Base-by-base conservation (phyloP, 2,329 filamentous ascomycete genomes). In the Colletotrichum somersetense region DNA sequence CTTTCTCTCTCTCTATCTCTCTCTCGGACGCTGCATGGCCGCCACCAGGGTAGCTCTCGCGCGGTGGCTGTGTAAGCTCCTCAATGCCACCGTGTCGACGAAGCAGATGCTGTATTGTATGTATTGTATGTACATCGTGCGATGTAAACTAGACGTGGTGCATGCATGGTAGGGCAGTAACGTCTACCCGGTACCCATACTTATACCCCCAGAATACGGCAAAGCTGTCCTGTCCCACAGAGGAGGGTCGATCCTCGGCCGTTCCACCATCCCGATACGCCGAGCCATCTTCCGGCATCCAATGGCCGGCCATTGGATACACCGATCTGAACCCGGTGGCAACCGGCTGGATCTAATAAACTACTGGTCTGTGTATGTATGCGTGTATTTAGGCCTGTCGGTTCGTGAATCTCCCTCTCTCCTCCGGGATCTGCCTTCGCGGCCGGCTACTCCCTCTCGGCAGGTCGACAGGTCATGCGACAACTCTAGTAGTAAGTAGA, bases 31-130 rank as follows among this genome's bases (percentile, higher is more conserved):
- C 16, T 55, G 14, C 16, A 5, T 16, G 12, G 16, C 11, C 30
- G 23, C 50, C 12, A n/a, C 50, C 12, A n/a, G 1, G n/a, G 8
- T n/a, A 20, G n/a, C 35, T 16, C 26, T 20, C 16, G 18, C n/a
- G 8, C 11, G 10, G 61, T 44, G 61, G 61, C 61, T 64, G 38
- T 16, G 62, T 52, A 62, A 48, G 40, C 33, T 62, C 14, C 33
- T 26, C 38, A 2, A 38, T 50, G 33, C 44, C 48, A 12, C 53
- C 23, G 14, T 26, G 23, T 7, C 5, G 11, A 1, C 44, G 5
- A 44, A 18, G 16, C 8, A 44, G 18, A 44, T 44, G 8, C 1
- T 10, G 42, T 30, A 30, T 5, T 10, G 42, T 30, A 30, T 5
- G 30, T 30, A 30, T 30, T 30, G 30, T 30, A 30, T 4, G 4